Evolutionary conservation across 176 grass and related monocot genomes (phyloP).

Genomic region (Cenchrus fungigraminus): DNA sequence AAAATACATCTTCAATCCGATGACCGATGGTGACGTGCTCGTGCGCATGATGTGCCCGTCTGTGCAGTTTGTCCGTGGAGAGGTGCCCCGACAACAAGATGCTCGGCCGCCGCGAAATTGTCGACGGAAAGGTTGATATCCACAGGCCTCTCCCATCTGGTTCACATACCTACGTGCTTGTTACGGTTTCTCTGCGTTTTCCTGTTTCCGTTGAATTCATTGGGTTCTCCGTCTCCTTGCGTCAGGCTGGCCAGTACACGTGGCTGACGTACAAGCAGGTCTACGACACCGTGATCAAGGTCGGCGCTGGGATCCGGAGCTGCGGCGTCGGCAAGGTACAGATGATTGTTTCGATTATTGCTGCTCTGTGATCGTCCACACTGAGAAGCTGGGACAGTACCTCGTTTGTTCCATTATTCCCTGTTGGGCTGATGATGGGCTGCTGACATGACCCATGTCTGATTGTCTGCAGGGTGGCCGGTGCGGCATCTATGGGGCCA

Average conservation of each 20-base stretch:
- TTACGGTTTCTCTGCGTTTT: neutral
- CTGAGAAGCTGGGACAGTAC: neutral
- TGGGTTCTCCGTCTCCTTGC: conserved; percentile 25
- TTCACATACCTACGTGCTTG: neutral
- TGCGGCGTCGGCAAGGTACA: conserved; percentile 70
- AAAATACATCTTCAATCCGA: neutral
- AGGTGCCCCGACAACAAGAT: conserved; percentile 61
- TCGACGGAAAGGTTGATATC: conserved; percentile 60
- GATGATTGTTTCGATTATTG: neutral
- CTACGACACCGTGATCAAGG: conserved; percentile 73
- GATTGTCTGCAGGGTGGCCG: conserved; percentile 63
- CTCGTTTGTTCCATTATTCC: neutral
- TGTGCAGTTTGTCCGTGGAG: conserved; percentile 64
- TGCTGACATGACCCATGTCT: neutral
- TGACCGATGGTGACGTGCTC: neutral
- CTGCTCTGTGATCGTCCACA: conserved; percentile 2
- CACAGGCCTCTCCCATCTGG: neutral
- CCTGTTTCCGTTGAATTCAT: conserved; percentile 9
- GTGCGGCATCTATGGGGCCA: conserved; percentile 92
- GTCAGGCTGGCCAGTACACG: conserved; percentile 71
- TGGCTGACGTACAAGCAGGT: conserved; percentile 91
- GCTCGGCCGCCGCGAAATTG: conserved; percentile 63
- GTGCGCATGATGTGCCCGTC: neutral
- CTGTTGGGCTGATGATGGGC: conserved; percentile 31
- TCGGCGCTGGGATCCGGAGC: conserved; percentile 73